A percentile compares a stretch with the other conserved stretches of the same genome.
These are phyloP conservation scores for Phytophthora citricola DNA, from an alignment of 352 stramenopile species.

Conservation along the genomic window DNA sequence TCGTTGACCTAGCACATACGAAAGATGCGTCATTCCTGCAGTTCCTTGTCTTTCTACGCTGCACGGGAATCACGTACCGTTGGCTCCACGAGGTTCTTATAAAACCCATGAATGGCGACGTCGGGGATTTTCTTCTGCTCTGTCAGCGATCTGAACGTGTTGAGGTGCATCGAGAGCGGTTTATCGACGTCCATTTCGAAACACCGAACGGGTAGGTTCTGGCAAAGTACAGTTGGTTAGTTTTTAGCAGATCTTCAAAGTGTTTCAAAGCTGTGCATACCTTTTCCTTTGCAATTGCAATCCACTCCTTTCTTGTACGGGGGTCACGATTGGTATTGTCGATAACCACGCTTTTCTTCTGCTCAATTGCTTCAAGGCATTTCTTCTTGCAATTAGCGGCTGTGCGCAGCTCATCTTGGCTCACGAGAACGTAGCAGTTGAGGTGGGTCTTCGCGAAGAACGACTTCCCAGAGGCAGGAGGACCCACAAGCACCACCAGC, in stretches of 20 bases:
- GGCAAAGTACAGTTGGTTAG: background rate
- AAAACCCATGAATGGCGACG: constrained; percentile 90
- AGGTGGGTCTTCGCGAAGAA: constrained; percentile 60
- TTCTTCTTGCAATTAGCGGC: constrained; percentile 75
- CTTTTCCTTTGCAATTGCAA: constrained; percentile 71
- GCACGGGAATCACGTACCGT: constrained; percentile 29
- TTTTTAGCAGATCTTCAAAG: background rate
- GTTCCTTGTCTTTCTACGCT: constrained; percentile 1
- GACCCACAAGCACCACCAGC: constrained; percentile 74
- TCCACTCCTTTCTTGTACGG: constrained; percentile 73
- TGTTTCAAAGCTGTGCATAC: constrained; percentile 25
- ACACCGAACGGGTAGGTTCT: constrained; percentile 72
- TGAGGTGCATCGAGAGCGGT: constrained; percentile 84
- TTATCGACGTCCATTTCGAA: constrained; percentile 85
- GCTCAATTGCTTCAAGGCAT: constrained; percentile 57
- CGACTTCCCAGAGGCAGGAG: constrained; percentile 80
- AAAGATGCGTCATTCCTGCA: constrained; percentile 21
- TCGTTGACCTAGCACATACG: constrained; percentile 56
- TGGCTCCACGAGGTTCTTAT: constrained; percentile 75
- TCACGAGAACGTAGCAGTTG: constrained; percentile 71
- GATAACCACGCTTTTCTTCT: constrained; percentile 80
- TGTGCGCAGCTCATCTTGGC: constrained; percentile 88
- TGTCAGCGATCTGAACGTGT: constrained; percentile 81
- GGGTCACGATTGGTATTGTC: constrained; percentile 87
- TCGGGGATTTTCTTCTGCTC: constrained; percentile 80